These are phyloP conservation scores for Mortierella claussenii DNA, from an alignment of 192 early-diverging fungal genomes.

Conservation along the genomic window DNA sequence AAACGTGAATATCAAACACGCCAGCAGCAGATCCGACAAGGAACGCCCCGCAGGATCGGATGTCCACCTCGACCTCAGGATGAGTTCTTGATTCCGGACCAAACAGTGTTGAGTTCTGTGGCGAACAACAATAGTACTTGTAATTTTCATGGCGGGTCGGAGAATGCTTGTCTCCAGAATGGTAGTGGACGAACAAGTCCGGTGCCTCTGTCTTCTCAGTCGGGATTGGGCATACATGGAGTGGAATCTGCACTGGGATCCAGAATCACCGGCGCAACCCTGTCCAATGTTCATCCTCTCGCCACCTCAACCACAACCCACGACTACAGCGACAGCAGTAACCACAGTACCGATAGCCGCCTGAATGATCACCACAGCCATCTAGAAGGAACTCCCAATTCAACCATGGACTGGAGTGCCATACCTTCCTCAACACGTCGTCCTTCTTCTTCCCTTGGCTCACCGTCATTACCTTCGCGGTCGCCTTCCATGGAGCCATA, in stretches of 20 bases:
- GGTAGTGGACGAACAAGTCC: no score
- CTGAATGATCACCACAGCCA: not conserved
- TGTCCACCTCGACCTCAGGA: constrained; percentile 9
- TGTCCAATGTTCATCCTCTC: no score
- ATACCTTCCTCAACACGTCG: not conserved
- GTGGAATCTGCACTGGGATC: no score
- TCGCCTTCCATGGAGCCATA: not conserved
- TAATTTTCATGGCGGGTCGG: not conserved
- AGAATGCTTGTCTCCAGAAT: no score
- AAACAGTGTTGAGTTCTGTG: not conserved
- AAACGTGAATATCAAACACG: constrained; percentile 44
- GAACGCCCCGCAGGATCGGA: constrained; percentile 25
- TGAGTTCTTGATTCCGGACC: not conserved
- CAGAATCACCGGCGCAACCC: no score
- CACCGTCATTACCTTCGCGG: not conserved
- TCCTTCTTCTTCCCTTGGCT: not conserved
- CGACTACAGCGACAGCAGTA: not conserved
- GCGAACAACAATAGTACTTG: not conserved
- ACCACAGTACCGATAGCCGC: not conserved
- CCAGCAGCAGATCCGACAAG: constrained; percentile 33
- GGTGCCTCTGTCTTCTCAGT: no score
- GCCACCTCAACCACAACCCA: no score
- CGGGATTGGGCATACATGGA: no score
- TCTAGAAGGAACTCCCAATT: not conserved
- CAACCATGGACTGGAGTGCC: not conserved